Evolutionary conservation across 352 stramenopile genomes (phyloP), one percentile per base, ranked within the genome.

Genomic region (Phytopythium mirpurense): DNA sequence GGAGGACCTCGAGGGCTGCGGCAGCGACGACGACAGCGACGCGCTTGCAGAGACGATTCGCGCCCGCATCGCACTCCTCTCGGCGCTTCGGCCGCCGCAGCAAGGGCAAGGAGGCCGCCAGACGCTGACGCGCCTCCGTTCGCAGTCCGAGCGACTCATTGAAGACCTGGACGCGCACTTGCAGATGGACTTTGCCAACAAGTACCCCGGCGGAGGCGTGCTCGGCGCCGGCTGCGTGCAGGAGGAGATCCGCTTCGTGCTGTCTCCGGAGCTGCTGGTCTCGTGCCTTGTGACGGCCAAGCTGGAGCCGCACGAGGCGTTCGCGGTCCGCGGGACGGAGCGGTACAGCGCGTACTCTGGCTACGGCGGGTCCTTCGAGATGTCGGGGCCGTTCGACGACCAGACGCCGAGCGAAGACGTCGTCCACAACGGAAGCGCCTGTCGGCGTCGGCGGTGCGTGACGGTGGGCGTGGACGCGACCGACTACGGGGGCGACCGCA

Each of bases 111-210:
- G 18, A 5, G 6, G 27, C 9, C 14, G 6, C 9, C 27, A 40
- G 27, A 16, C 38, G 18, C 21, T 53, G 47, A 53, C 19, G 5
- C 31, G 15, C 32, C 43, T 53, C 31, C 52, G 51, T 10, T 73
- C 75, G 32, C 64, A 83, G 29, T 74, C 65, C 5, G 54, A 70
- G 18, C 63, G 54, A 1, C 57, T 79, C 29, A 93, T 93, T 34
- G 83, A 93, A 69, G 74, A 85, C 27, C 32, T 86, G 23, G 52
- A 73, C 19, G 42, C 59, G 3, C 78, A 89, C 57, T 47, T 93
- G 24, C 83, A 93, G 52, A 77, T 91, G 37, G 78, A 91, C 57
- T 93, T 93, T 56, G 83, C 83, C 11, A 93, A 93, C 65, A 84
- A 85, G 43, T 93, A 76, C 48, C 70, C 81, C 2, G 83, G 83